Evolutionary conservation across 2,329 filamentous ascomycete species (phyloP).

Genomic region (Fusarium sp.): DNA sequence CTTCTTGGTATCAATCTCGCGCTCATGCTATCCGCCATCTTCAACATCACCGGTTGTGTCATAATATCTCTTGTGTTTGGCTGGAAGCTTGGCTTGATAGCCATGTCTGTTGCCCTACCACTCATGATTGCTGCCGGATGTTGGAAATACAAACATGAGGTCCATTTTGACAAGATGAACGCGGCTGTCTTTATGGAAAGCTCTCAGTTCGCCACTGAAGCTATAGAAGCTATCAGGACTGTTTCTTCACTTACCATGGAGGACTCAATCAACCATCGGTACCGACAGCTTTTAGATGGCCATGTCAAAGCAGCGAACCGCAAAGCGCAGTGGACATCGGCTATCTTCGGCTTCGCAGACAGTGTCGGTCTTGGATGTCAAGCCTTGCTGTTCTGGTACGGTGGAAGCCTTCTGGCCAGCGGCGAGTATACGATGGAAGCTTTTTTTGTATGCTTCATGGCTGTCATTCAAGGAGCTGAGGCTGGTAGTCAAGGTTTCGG

Average conservation of each 20-base stretch:
- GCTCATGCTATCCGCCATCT: constrained; percentile 49
- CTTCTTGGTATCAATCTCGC: constrained; percentile 53
- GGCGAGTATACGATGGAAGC: constrained; percentile 57
- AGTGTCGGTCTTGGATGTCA: constrained; percentile 57
- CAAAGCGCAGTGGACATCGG: constrained; percentile 53
- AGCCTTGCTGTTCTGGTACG: constrained; percentile 72
- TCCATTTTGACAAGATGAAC: constrained; percentile 71
- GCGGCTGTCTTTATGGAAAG: constrained; percentile 71
- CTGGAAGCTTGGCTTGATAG: constrained; percentile 58
- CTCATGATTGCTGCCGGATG: constrained; percentile 54
- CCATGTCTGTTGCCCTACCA: constrained; percentile 56
- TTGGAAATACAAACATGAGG: constrained; percentile 62
- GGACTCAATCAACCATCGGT: constrained; percentile 63
- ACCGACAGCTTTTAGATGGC: constrained; percentile 54
- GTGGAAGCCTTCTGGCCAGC: constrained; percentile 43
- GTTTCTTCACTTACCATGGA: constrained; percentile 74
- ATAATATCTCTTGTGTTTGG: constrained; percentile 53
- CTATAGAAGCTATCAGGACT: constrained; percentile 74
- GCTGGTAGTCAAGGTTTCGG: constrained; percentile 41
- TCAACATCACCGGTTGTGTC: constrained; percentile 52
- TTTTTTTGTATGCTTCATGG: constrained; percentile 70
- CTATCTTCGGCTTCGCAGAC: constrained; percentile 56
- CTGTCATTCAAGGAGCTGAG: constrained; percentile 68
- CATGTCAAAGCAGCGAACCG: constrained; percentile 54
- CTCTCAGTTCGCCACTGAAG: constrained; percentile 74